phyloP scores from a whole-genome alignment of 2,329 filamentous ascomycete genomes.

The Paramyrothecium sp. region DNA sequence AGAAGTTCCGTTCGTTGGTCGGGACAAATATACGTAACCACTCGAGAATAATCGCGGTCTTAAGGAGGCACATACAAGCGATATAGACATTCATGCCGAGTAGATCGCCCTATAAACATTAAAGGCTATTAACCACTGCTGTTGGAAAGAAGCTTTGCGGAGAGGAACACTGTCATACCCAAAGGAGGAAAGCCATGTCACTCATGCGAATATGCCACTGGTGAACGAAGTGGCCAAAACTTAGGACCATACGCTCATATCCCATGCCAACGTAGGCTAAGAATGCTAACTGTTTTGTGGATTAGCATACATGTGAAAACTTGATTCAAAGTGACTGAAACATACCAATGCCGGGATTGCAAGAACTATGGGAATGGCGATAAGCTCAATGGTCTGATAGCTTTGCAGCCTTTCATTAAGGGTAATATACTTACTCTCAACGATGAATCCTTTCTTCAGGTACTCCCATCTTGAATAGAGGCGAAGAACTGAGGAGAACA shows the following conservation, averaged over 20 bases:
- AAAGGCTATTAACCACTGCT: no score
- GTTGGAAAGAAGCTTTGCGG: not conserved
- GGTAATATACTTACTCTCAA: not conserved
- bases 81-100: not conserved
- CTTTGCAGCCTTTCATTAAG: not conserved
- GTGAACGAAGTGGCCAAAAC: not conserved
- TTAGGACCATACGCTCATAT: not conserved
- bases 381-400: not conserved
- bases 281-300: not conserved
- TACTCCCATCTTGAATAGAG: not conserved
- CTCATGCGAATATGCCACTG: not conserved
- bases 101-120: not conserved
- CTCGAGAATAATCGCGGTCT: not conserved
- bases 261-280: not conserved
- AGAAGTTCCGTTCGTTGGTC: not conserved
- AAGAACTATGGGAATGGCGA: not conserved
- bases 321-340: not conserved
- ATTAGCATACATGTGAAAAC: not conserved
- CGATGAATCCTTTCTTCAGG: not conserved
- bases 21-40: not conserved
- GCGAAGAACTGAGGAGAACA: not conserved
- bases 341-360: not conserved
- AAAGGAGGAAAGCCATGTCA: not conserved
- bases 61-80: not conserved
- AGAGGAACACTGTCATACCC: not conserved